Conservation (phyloP, 768 basidiomycete species). For the Boletus rex-veris region DNA sequence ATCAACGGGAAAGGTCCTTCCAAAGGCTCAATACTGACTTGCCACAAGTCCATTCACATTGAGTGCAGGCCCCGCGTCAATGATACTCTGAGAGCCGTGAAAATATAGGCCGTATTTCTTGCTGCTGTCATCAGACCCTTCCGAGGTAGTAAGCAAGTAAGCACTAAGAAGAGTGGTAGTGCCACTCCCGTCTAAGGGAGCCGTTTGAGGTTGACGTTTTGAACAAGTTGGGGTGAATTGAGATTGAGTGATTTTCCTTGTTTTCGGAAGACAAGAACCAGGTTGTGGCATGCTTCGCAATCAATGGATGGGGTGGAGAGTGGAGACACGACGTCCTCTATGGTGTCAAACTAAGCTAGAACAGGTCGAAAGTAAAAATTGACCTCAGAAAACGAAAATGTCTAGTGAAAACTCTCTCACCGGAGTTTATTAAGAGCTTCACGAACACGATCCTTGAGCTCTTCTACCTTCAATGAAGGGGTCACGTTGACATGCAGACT, state of each 20-base stretch:
- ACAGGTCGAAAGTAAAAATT: too few species aligned
- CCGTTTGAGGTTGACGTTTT: conserved; percentile 11
- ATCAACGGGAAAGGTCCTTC: conserved; percentile 24
- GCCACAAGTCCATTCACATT: conserved; percentile 19
- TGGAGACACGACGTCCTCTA: conserved; percentile 11
- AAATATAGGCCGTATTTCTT: conserved; percentile 21
- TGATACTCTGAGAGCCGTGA: conserved; percentile 20
- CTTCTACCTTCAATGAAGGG: conserved; percentile 4
- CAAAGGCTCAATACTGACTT: conserved; percentile 11
- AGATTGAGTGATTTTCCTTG: conserved; percentile 16
- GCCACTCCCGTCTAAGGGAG: conserved; percentile 17
- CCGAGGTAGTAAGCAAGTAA: conserved; percentile 13
- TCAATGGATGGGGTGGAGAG: conserved; percentile 22
- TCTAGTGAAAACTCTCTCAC: neutral
- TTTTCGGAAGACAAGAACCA: conserved; percentile 14
- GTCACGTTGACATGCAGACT: conserved; percentile 15
- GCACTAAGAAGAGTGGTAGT: neutral
- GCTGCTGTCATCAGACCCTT: neutral
- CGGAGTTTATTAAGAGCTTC: conserved; percentile 18
- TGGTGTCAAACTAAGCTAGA: conserved; percentile 16
- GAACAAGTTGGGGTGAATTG: conserved; percentile 16
- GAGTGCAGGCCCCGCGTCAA: conserved; percentile 22
- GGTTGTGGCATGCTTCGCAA: conserved; percentile 21
- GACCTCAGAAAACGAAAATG: too few species aligned
- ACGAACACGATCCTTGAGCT: conserved; percentile 6